These are phyloP conservation scores for Chaetoscypha palmicola DNA, from an alignment of 2,329 filamentous ascomycete genomes.

Conservation along the genomic window DNA sequence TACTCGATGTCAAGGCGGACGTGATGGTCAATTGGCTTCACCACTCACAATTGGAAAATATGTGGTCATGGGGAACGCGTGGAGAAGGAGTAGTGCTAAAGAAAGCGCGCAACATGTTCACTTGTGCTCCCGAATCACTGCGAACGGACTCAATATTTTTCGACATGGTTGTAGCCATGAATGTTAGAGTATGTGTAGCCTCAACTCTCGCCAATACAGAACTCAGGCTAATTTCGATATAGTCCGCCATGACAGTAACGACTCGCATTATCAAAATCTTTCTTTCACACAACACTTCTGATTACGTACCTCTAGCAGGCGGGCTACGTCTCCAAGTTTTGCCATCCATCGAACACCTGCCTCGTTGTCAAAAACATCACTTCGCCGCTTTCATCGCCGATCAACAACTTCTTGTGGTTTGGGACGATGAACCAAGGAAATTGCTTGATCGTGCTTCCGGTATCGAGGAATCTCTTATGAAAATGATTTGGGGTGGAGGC, in stretches of 20 bases:
- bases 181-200: slow-evolving; percentile 43
- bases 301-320: slow-evolving; percentile 51
- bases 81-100: slow-evolving; percentile 52
- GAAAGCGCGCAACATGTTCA: slow-evolving; percentile 42
- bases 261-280: slow-evolving; percentile 57
- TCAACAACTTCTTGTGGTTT: slow-evolving; percentile 51
- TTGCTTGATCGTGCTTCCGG: slow-evolving; percentile 44
- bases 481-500: slow-evolving; percentile 49
- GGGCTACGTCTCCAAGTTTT: slow-evolving; percentile 57
- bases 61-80: slow-evolving; percentile 41
- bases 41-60: slow-evolving; percentile 50
- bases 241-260: slow-evolving; percentile 63
- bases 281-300: slow-evolving; percentile 39
- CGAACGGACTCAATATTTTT: slow-evolving; percentile 41
- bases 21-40: slow-evolving; percentile 59
- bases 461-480: slow-evolving; percentile 47
- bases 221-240: slow-evolving; percentile 10
- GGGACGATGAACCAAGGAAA: slow-evolving; percentile 55
- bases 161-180: slow-evolving; percentile 41
- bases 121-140: slow-evolving; percentile 43
- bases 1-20: slow-evolving; percentile 50
- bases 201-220: background rate
- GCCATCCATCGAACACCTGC: slow-evolving; percentile 48
- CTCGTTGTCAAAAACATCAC: slow-evolving; percentile 55
- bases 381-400: slow-evolving; percentile 59